Base-by-base conservation (phyloP, 345 rosid species). In the Populus tremula region DNA sequence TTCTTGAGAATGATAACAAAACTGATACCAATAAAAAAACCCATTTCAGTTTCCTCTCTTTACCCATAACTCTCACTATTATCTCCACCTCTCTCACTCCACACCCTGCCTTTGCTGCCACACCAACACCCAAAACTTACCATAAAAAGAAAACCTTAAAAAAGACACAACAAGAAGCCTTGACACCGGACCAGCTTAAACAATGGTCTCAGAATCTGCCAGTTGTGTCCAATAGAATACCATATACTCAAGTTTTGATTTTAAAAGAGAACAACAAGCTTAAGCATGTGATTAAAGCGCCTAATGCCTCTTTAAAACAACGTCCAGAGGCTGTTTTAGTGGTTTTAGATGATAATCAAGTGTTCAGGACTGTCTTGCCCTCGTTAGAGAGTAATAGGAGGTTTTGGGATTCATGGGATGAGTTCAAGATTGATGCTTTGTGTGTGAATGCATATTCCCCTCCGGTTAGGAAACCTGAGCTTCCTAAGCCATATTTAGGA, bases 381-480 rank as follows among this genome's bases (percentile, higher is more conserved):
- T 91, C 93, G 0, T 31, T 86, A 69, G 89, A 84, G 77, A 89
- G 94, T 85, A 90, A 90, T 76, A 76, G 75, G 80, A 89, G 85
- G 87, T 94, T 94, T 80, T 94, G 98, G 98, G 91, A 91, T 47
- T 83, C 78, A 21, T 94, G 98, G 97, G 90, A 88, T 76, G 88
- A 87, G 84, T 86, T 91, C 77, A 86, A 84, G 70, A 82, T 94
- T 14, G 96, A 90, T 81, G 63, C 87, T 54, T 66, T 82, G 6
- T 92, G 93, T 80, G 92, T 94, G 29, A 94, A 94, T 79, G 91
- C 97, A 0, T 94, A 89, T 81, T 75, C 86, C 1, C 98, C 98
- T 83, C 96, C 97, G 4, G 80, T 92, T 76, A 94, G 90, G 89
- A 92, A 70, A 81, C 92, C 93, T 1, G 91, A 89, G 64, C 70